Conservation (phyloP, 2,329 filamentous ascomycete species). For the Hyphodiscus sp. region DNA sequence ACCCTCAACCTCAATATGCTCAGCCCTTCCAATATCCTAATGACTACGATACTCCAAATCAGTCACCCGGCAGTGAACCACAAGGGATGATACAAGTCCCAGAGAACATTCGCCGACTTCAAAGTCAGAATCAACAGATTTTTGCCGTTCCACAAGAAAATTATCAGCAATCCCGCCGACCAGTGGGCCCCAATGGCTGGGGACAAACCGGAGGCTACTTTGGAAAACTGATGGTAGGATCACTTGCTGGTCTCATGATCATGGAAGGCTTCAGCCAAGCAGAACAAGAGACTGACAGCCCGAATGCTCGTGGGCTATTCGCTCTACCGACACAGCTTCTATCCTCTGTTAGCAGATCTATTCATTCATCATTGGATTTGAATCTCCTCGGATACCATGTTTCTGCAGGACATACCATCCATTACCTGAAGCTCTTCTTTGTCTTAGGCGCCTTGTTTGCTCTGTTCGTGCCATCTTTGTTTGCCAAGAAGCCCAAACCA, state of each 20-base stretch:
- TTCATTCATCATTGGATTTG: slow-evolving; percentile 37
- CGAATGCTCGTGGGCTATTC: slow-evolving; percentile 60
- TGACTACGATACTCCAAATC: slow-evolving; percentile 25
- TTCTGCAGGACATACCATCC: slow-evolving; percentile 38
- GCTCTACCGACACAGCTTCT: slow-evolving; percentile 57
- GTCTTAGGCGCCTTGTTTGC: slow-evolving; percentile 49
- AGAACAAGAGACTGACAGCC: slow-evolving; percentile 56
- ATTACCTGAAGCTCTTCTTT: slow-evolving; percentile 46
- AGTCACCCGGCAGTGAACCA: slow-evolving; percentile 32
- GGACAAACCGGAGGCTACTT: slow-evolving; percentile 49
- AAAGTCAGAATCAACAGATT: slow-evolving; percentile 27
- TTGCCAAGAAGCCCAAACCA: slow-evolving; percentile 35
- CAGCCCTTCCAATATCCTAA: slow-evolving; percentile 26
- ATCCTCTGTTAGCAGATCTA: slow-evolving; percentile 38
- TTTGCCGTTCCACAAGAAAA: slow-evolving; percentile 28
- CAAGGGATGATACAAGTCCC: slow-evolving; percentile 60
- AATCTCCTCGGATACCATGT: slow-evolving; percentile 49
- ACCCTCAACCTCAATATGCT: slow-evolving; percentile 44
- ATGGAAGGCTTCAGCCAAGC: slow-evolving; percentile 67
- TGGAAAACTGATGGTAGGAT: slow-evolving; percentile 80
- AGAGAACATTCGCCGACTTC: slow-evolving; percentile 48
- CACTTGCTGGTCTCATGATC: slow-evolving; percentile 86
- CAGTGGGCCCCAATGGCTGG: slow-evolving; percentile 51
- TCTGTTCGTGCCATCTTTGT: slow-evolving; percentile 48
- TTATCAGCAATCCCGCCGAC: slow-evolving; percentile 45